phyloP scores from a whole-genome alignment of 2,329 filamentous ascomycete species.

The Samsoniella hepiali region DNA sequence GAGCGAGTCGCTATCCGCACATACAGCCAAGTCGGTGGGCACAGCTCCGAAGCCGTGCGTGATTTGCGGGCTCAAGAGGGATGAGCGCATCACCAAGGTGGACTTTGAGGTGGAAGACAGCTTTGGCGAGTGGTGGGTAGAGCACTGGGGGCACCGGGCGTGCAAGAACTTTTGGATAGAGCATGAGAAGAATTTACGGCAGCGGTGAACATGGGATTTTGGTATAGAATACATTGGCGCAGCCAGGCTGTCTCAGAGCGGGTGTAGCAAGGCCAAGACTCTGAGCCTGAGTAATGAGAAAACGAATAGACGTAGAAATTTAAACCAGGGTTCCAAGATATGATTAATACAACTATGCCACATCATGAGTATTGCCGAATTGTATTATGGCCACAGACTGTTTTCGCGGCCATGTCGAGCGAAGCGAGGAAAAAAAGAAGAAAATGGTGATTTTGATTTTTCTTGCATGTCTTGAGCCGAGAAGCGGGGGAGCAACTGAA shows the following conservation, averaged over 20 bases:
- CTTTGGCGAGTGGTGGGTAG: constrained; percentile 96
- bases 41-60: constrained; percentile 74
- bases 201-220: constrained; percentile 46
- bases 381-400: too few species aligned
- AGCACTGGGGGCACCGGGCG: constrained; percentile 77
- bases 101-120: constrained; percentile 80
- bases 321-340: too few species aligned
- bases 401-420: too few species aligned
- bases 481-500: not conserved
- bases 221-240: not conserved
- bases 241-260: not conserved
- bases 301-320: too few species aligned
- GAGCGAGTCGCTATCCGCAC: constrained; percentile 63
- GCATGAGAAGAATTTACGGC: constrained; percentile 67
- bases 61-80: constrained; percentile 82
- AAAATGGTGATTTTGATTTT: too few species aligned
- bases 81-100: constrained; percentile 75
- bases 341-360: too few species aligned
- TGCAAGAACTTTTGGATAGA: constrained; percentile 85
- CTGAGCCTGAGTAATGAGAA: too few species aligned
- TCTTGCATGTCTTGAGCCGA: too few species aligned
- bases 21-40: constrained; percentile 67
- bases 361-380: too few species aligned
- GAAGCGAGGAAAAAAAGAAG: too few species aligned
- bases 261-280: not conserved